Evolutionary conservation across 2,329 filamentous ascomycete species (phyloP), one percentile per base, ranked within the genome.

Genomic region (Colletotrichum tabaci): DNA sequence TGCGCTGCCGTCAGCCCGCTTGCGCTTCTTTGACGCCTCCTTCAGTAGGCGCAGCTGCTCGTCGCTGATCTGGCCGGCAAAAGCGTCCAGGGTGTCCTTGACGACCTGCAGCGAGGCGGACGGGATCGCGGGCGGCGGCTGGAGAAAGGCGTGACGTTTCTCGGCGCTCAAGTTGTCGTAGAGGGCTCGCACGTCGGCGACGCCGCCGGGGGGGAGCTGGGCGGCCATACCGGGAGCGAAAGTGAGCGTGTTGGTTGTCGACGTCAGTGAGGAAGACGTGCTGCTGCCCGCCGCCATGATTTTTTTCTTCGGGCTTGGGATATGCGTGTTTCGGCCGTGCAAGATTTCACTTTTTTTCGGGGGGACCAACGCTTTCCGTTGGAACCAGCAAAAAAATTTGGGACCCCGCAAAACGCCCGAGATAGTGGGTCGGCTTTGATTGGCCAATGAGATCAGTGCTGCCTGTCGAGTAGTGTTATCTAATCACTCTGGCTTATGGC

Each of bases 41-140:
- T 92, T 91, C 75, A 93, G 84, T 67, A 91, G 88, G 77, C 88
- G 84, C 71, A 89, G 86, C 80, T 98, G 95, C 75, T 92, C 88
- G 73, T 94, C 89, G 75, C 91, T 91, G 42, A 98, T 87, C 66
- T 91, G 91, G 1, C 87, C 86, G 2, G 95, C 95, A 74, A 98
- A 90, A 4, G 90, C 89, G 78, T 98, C 94, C 9, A 98, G 86
- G 5, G 92, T 93, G 50, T 89, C 86, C 82, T 97, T 98, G n/a
- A 93, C 91, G 62, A 94, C 89, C 68, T 90, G 88, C 26, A 96
- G 85, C 21, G 94, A 91, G 3, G 92, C 90, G 42, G 88, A 87
- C 56, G 94, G 90, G 42, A 97, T 86, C 26, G 89, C 83, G 9
- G 87, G 77, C 3, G 89, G 86, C 5, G 96, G 95, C 74, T 92